phyloP scores from a whole-genome alignment of 2,329 filamentous ascomycete species.

The Biscogniauxia mediterranea region DNA sequence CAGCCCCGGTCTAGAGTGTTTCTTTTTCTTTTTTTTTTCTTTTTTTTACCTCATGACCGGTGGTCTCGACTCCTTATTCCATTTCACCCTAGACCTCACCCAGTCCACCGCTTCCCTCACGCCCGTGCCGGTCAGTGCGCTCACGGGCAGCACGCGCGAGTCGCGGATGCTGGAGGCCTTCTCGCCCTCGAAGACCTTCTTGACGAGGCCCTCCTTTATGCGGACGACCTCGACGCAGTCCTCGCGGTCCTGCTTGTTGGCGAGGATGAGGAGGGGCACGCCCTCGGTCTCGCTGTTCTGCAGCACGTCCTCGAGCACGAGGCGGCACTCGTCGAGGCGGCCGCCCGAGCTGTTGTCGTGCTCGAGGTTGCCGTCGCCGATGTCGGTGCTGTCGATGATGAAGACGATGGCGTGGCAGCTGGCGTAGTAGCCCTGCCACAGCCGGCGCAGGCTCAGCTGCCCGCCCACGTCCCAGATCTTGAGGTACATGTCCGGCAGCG shows the following conservation, averaged over 20 bases:
- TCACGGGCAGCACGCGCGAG: slow-evolving; percentile 85
- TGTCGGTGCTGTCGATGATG: slow-evolving; percentile 92
- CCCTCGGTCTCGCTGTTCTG: slow-evolving; percentile 85
- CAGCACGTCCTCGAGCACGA: slow-evolving; percentile 87
- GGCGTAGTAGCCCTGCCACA: slow-evolving; percentile 96
- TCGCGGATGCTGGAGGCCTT: slow-evolving; percentile 84
- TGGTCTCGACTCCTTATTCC: slow-evolving; percentile 92
- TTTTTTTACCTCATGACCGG: slow-evolving; percentile 76
- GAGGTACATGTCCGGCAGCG: slow-evolving; percentile 90
- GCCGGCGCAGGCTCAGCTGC: slow-evolving; percentile 79
- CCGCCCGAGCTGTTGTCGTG: slow-evolving; percentile 54
- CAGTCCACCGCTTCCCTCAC: slow-evolving; percentile 97
- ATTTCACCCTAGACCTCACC: slow-evolving; percentile 86
- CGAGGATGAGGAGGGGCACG: slow-evolving; percentile 86
- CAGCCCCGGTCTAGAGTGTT: background rate
- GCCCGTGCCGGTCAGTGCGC: slow-evolving; percentile 82
- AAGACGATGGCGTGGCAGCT: slow-evolving; percentile 97
- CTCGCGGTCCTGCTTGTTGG: slow-evolving; percentile 97
- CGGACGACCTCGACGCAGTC: slow-evolving; percentile 96
- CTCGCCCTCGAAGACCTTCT: slow-evolving; percentile 93
- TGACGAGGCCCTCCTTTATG: slow-evolving; percentile 94
- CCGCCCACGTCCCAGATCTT: slow-evolving; percentile 99
- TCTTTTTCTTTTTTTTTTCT: slow-evolving; percentile 8
- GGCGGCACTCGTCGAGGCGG: slow-evolving; percentile 80
- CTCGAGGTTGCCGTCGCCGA: slow-evolving; percentile 75